These are phyloP conservation scores for Aurantiochytrium sp. DNA, from an alignment of 108 stramenopile species.

Conservation along the genomic window DNA sequence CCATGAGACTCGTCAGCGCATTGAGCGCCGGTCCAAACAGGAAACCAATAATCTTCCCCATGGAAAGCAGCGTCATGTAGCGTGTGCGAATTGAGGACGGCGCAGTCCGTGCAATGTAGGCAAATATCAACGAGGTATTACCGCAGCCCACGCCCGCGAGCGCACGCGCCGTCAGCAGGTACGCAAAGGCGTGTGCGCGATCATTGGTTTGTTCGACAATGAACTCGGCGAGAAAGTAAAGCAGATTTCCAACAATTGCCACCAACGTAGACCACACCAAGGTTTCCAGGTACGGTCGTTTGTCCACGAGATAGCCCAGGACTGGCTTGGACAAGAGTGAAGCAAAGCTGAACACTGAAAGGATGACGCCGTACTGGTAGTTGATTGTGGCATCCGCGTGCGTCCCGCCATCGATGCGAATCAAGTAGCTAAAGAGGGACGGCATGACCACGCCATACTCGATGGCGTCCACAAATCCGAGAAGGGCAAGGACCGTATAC, in stretches of 20 bases:
- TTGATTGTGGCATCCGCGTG: background rate
- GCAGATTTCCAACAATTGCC: background rate
- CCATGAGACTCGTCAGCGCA: background rate
- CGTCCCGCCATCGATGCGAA: background rate
- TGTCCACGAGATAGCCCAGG: background rate
- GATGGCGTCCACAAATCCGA: background rate
- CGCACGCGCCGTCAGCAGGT: background rate
- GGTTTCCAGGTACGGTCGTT: background rate
- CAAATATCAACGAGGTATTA: background rate
- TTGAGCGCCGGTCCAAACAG: background rate
- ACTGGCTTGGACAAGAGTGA: background rate
- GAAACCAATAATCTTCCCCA: background rate
- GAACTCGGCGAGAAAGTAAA: background rate
- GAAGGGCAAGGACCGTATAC: background rate
- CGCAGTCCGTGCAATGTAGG: background rate
- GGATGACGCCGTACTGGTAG: background rate
- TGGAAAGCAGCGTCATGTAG: background rate
- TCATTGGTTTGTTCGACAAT: background rate
- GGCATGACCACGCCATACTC: conserved; percentile 12
- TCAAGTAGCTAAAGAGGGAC: background rate
- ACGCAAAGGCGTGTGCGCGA: background rate
- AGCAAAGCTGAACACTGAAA: background rate
- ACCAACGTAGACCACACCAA: background rate
- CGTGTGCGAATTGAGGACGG: background rate
- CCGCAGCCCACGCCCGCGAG: background rate